Evolutionary conservation across 106 monocot genomes (phyloP).

Genomic region (Dendrobium catenatum): DNA sequence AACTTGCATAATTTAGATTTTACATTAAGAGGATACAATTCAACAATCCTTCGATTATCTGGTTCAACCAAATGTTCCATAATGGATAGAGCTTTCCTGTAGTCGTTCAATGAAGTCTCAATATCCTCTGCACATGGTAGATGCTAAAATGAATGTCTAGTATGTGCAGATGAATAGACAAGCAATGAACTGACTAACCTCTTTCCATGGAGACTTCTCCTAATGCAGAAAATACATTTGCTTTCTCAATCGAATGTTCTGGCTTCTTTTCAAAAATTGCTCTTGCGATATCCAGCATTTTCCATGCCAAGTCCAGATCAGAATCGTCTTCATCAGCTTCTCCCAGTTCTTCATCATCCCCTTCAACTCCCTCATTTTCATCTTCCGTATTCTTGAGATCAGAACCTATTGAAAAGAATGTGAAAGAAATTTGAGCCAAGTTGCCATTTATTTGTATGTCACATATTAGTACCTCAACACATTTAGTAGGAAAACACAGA

Average conservation of each 20-base stretch:
- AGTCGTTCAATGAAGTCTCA: conserved; percentile 80
- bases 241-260: conserved; percentile 70
- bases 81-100: conserved; percentile 64
- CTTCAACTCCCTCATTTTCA: conserved; percentile 41
- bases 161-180: not conserved
- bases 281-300: conserved; percentile 96
- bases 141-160: not conserved
- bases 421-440: not conserved
- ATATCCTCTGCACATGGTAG: conserved; percentile 67
- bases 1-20: not conserved
- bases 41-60: conserved; percentile 71
- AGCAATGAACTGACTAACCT: conserved; percentile 37
- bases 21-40: conserved; percentile 70
- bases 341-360: conserved; percentile 43
- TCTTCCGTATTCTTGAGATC: conserved; percentile 37
- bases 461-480: too few relatives aligned
- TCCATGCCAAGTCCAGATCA: conserved; percentile 92
- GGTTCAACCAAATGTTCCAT: conserved; percentile 50
- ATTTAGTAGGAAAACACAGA: not conserved
- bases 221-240: conserved; percentile 71
- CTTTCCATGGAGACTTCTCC: conserved; percentile 87
- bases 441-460: not conserved
- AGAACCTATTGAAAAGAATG: conserved; percentile 13
- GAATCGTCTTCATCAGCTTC: conserved; percentile 84
- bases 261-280: conserved; percentile 67